These are phyloP conservation scores for Fusarium mundagurra DNA, from an alignment of 2,329 filamentous ascomycete genomes.

Conservation along the genomic window DNA sequence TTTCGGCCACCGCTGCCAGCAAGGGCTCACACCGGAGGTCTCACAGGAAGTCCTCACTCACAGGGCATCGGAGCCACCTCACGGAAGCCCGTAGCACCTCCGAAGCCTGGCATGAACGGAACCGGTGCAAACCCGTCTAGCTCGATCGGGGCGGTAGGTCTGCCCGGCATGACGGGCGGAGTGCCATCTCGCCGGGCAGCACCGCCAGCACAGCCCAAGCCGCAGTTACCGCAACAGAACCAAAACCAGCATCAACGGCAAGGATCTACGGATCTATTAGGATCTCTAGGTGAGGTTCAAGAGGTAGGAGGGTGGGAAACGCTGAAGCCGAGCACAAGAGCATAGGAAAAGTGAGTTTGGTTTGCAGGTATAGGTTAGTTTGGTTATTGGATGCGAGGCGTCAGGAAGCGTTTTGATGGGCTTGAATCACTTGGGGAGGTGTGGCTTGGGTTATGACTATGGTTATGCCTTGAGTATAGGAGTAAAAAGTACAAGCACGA, in stretches of 20 bases:
- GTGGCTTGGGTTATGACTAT: conserved; percentile 1
- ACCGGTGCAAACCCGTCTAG: conserved; percentile 29
- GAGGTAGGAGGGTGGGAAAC: conserved; percentile 66
- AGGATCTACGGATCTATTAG: conserved; percentile 54
- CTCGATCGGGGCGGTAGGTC: conserved; percentile 27
- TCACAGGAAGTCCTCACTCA: conserved; percentile 10
- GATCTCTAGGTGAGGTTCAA: conserved; percentile 59
- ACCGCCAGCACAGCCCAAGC: conserved; percentile 31
- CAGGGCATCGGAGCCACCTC: conserved; percentile 12
- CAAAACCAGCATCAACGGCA: conserved; percentile 44
- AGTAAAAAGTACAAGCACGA: neutral
- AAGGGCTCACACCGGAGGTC: conserved; percentile 33
- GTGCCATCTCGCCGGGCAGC: conserved; percentile 33
- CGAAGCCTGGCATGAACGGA: conserved; percentile 36
- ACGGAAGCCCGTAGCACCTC: conserved; percentile 43
- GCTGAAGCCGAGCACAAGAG: conserved; percentile 57
- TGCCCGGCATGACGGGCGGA: conserved; percentile 35
- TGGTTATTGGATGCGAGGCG: conserved; percentile 20
- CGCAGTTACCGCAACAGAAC: conserved; percentile 29
- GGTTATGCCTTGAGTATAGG: neutral
- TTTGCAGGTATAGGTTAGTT: neutral
- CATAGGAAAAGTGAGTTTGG: conserved; percentile 11
- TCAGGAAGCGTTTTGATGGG: conserved; percentile 17
- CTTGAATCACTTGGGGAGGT: neutral
- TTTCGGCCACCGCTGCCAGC: conserved; percentile 41